Evolutionary conservation across 208 protist species (phyloP), one percentile per base, ranked within the genome.

Genomic region (Trypanosomatidae sp.): DNA sequence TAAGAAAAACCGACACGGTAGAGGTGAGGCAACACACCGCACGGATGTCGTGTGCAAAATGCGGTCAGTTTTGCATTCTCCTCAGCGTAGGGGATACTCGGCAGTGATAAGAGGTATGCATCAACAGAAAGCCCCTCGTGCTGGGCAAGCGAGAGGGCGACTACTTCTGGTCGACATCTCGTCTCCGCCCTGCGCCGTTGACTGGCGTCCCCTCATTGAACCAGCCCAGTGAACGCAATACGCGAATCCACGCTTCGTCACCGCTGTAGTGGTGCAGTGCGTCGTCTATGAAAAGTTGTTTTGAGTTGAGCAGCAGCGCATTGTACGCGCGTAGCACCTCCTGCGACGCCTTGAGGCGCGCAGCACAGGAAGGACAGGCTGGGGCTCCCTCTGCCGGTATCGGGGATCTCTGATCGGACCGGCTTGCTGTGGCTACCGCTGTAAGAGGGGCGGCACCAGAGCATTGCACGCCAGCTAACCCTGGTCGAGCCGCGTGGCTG

Each of bases 211-310:
- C 25, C 58, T 39, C 47, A n/a, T 69, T 58, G 15, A 28, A 28
- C 70, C 76, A 76, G 28, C 81, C 88, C 10, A 93, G 53, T 15
- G 80, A 67, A 25, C 80, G 85, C 66, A 88, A 58, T 41, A 91
- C 73, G 9, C 88, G 83, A 7, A 89, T 33, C 88, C 88, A 93
- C 41, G 78, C 77, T 62, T 90, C 85, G 60, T 91, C 88, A 19
- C 79, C 83, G 69, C 76, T 77, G 66, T 89, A 88, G 62, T 93
- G 88, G 53, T 91, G 88, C 70, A 89, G 9, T n/a, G 72, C 82
- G 62, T 93, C 88, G 56, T 85, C 83, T 6, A 93, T 59, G 50
- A 89, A 86, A 22, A 91, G 56, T 19, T 43, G 53, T 66, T 83
- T 87, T n/a, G 86, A 79, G 59, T 87, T 84, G 12, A 30, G 43